Conservation (phyloP, 192 early-diverging fungal genomes). For the Coemansia sp. region DNA sequence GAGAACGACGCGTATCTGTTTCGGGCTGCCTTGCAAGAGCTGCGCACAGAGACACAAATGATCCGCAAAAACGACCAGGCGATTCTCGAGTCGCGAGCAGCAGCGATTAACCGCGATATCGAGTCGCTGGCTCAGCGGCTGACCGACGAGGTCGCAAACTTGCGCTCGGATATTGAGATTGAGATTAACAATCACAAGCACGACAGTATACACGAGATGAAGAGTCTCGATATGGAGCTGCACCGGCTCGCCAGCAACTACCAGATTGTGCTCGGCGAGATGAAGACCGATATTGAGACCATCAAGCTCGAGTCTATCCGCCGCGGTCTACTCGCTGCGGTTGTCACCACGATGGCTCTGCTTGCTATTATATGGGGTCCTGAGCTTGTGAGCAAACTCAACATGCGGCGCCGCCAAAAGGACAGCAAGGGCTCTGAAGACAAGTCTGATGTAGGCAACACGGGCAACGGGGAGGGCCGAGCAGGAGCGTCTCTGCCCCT, state of each 20-base stretch:
- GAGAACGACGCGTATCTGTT: conserved; percentile 86
- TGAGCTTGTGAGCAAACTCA: conserved; percentile 16
- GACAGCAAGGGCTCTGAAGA: background rate
- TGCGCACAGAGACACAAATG: conserved; percentile 74
- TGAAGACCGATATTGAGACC: conserved; percentile 87
- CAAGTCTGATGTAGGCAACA: background rate
- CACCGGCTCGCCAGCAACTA: conserved; percentile 85
- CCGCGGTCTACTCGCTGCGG: conserved; percentile 60
- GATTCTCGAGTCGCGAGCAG: conserved; percentile 68
- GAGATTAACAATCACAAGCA: conserved; percentile 89
- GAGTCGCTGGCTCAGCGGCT: conserved; percentile 72
- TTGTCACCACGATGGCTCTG: conserved; percentile 39
- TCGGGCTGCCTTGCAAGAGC: conserved; percentile 79
- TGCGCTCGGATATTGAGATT: conserved; percentile 84
- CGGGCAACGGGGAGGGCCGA: background rate
- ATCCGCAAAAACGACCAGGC: conserved; percentile 75
- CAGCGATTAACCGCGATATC: conserved; percentile 73
- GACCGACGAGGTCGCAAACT: conserved; percentile 71
- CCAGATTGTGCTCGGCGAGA: conserved; percentile 74
- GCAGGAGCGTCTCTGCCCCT: background rate
- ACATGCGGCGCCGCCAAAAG: background rate
- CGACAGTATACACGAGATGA: conserved; percentile 77
- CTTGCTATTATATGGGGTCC: conserved; percentile 39
- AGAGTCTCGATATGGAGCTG: conserved; percentile 72
- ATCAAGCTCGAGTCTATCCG: conserved; percentile 82